A percentile compares a stretch with the other conserved stretches of the same genome.
phyloP scores from a whole-genome alignment of 345 rosid genomes.

The Psidium friedrichsthalianum region DNA sequence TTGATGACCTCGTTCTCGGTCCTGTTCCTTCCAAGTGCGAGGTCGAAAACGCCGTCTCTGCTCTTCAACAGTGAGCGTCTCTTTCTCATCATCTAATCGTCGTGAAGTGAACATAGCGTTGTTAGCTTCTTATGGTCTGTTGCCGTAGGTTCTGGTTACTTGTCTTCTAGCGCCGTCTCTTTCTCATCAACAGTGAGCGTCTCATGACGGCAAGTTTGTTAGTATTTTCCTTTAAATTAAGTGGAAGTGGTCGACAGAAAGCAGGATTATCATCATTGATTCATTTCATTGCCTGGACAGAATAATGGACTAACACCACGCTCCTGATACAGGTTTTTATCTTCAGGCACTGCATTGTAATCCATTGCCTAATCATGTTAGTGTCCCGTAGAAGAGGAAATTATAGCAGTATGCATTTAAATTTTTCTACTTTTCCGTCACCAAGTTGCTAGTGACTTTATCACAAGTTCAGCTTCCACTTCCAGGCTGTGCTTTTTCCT shows the following conservation, averaged over 20 bases:
- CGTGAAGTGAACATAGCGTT: not conserved
- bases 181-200: no score
- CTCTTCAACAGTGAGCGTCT: slow-evolving; percentile 45
- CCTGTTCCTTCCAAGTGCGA: slow-evolving; percentile 50
- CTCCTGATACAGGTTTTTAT: not conserved
- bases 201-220: not conserved
- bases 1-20: slow-evolving; percentile 3
- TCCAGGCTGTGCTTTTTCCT: not conserved
- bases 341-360: not conserved
- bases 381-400: not conserved
- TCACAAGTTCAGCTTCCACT: not conserved
- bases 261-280: not conserved
- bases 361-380: not conserved
- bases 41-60: slow-evolving; percentile 58
- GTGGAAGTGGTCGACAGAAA: not conserved
- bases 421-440: not conserved
- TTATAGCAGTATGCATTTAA: not conserved
- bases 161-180: not conserved
- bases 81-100: not conserved
- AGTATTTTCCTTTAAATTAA: not conserved
- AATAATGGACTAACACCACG: not conserved
- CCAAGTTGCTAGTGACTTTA: not conserved
- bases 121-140: not conserved
- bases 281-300: not conserved
- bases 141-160: not conserved